Evolutionary conservation across 2,329 filamentous ascomycete genomes (phyloP), one percentile per base, ranked within the genome.

Genomic region (Aspergillus unguis): DNA sequence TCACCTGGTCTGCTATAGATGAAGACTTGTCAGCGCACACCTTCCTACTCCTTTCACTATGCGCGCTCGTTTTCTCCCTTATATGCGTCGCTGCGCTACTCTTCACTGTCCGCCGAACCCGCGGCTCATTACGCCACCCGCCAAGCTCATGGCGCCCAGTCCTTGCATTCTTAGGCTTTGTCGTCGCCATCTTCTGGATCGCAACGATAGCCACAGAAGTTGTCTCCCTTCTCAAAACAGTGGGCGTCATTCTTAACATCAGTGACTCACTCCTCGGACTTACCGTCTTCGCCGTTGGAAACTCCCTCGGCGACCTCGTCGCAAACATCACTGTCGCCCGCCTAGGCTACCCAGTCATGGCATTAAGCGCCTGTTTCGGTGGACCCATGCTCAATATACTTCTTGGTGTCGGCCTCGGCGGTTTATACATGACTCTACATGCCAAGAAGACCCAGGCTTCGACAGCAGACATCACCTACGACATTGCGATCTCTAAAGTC

Each of bases 361-460:
- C 94, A 1, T 75, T 87, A 37, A 92, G 89, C 32, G 94, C 94
- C 4, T 99, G 94, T 68, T 96, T 99, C 68, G 94, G 94, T n/a
- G 95, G 94, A 0, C 94, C 94, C 0, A 92, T 99, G 90, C 82
- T 99, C 37, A 99, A 99, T 64, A 99, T 99, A 57, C 76, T 99
- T 0, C 82, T 99, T 3, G 94, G 94, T 0, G 92, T 99, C 48
- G 94, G 94, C n/a, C 78, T 97, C 3, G 88, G 88, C 27, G 94
- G 94, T 11, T 81, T 90, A 36, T 95, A 92, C 68, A 94, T 96
- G 81, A 92, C 89, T 52, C 79, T 95, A 11, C 80, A 87, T 3
- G 49, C 62, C 32, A 42, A 59, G 44, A 38, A 59, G 46, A 11
- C 55, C n/a, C 11, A 57, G 50, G 46, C 57, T 50, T 31, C 54